Evolutionary conservation across 306 rosid species (phyloP).

Genomic region (Malus sieversii): DNA sequence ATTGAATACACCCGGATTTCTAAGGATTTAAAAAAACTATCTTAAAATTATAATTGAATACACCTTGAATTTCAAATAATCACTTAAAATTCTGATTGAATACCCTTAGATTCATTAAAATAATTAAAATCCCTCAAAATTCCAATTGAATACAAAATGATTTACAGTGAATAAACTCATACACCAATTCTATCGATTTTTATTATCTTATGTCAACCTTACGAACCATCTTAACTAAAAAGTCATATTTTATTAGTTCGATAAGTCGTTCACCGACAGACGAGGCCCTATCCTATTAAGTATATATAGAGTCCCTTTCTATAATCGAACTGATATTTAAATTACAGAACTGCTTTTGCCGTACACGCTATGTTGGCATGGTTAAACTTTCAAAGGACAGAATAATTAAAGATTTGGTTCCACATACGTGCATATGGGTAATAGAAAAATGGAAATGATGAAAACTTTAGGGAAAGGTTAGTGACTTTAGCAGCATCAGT

Average conservation of each 20-base stretch:
- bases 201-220: no score
- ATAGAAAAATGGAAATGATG: neutral
- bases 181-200: no score
- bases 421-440: conserved; percentile 5
- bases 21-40: no score
- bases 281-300: neutral
- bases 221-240: no score
- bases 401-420: neutral
- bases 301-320: neutral
- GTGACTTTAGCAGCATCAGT: neutral
- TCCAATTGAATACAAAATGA: no score
- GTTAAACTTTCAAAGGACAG: conserved; percentile 8
- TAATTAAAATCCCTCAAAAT: no score
- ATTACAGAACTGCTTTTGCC: conserved; percentile 7
- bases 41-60: no score
- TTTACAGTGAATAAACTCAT: fast-evolving
- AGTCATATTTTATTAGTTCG: no score
- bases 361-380: conserved; percentile 26
- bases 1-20: no score
- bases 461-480: neutral
- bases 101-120: no score
- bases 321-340: conserved; percentile 2
- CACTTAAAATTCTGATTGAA: no score
- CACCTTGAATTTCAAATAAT: no score
- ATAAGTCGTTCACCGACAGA: neutral